These are phyloP conservation scores for Lasiosphaeria ovina DNA, from an alignment of 495 filamentous ascomycete genomes.

Conservation along the genomic window DNA sequence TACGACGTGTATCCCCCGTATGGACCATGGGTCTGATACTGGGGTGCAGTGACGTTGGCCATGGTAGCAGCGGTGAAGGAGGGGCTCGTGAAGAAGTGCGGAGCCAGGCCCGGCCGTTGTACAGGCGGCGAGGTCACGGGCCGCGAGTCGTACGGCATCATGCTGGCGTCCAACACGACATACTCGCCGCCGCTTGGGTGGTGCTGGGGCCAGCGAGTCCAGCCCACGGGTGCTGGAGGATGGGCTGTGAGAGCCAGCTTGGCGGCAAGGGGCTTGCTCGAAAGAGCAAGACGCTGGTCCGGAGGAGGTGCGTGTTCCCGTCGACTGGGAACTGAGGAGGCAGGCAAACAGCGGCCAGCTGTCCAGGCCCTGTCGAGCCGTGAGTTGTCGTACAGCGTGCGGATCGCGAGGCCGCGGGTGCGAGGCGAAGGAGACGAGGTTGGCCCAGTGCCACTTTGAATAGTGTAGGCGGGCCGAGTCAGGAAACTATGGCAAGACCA, in stretches of 20 bases:
- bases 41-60: slow-evolving; percentile 33
- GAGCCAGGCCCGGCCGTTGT: slow-evolving; percentile 28
- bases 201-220: slow-evolving; percentile 45
- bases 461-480: too few relatives aligned
- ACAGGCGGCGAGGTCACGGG: slow-evolving; percentile 26
- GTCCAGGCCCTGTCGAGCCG: too few relatives aligned
- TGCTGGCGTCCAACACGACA: slow-evolving; percentile 35
- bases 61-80: slow-evolving; percentile 36
- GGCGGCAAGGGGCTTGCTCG: slow-evolving; percentile 15
- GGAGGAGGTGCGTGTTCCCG: not conserved
- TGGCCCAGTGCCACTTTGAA: too few relatives aligned
- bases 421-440: too few relatives aligned
- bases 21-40: slow-evolving; percentile 30
- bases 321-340: not conserved
- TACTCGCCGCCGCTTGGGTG: slow-evolving; percentile 31
- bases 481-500: too few relatives aligned
- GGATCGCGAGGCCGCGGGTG: too few relatives aligned
- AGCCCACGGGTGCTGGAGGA: slow-evolving; percentile 30
- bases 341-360: too few relatives aligned
- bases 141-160: slow-evolving; percentile 37
- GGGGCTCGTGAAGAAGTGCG: slow-evolving; percentile 36
- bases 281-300: slow-evolving; percentile 12
- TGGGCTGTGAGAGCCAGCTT: slow-evolving; percentile 42
- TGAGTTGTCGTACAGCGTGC: too few relatives aligned
- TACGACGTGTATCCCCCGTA: slow-evolving; percentile 38